Evolutionary conservation across 1,139 yeast species (phyloP).

Genomic region (Saccharomyces hybrid): DNA sequence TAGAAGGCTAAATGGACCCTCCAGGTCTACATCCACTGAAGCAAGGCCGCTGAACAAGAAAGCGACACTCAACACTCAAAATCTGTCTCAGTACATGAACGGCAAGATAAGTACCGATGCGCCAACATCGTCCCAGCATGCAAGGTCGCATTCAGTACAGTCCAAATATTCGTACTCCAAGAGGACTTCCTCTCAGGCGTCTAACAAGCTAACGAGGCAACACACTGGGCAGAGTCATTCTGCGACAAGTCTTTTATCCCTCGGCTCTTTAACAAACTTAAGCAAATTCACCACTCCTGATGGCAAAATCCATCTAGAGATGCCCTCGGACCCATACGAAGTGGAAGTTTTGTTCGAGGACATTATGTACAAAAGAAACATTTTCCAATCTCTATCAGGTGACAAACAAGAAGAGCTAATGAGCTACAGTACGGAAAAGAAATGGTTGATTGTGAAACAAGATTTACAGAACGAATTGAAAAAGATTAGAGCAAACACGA

Average conservation of each 20-base stretch:
- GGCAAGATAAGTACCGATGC: constrained; percentile 7
- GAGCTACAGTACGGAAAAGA: constrained; percentile 66
- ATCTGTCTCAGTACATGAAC: constrained; percentile 25
- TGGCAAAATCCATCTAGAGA: constrained; percentile 37
- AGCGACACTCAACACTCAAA: constrained; percentile 24
- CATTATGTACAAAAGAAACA: constrained; percentile 72
- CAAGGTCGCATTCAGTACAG: constrained; percentile 19
- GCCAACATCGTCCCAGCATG: constrained; percentile 8
- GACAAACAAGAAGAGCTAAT: constrained; percentile 74
- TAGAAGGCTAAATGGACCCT: constrained; percentile 6
- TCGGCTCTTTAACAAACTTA: constrained; percentile 24
- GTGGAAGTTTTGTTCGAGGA: constrained; percentile 60
- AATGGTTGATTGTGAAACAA: constrained; percentile 88
- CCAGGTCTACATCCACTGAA: constrained; percentile 15
- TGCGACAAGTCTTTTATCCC: constrained; percentile 27
- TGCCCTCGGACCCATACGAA: constrained; percentile 52
- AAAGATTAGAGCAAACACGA: constrained; percentile 40
- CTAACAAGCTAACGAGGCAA: constrained; percentile 18
- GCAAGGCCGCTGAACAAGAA: constrained; percentile 25
- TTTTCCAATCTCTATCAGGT: constrained; percentile 64
- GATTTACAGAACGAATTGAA: constrained; percentile 73
- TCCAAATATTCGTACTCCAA: constrained; percentile 29
- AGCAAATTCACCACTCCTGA: constrained; percentile 26
- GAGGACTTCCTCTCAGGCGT: constrained; percentile 20
- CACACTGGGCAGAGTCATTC: constrained; percentile 22